phyloP scores from a whole-genome alignment of 768 basidiomycete genomes.

The Mycena polygramma region DNA sequence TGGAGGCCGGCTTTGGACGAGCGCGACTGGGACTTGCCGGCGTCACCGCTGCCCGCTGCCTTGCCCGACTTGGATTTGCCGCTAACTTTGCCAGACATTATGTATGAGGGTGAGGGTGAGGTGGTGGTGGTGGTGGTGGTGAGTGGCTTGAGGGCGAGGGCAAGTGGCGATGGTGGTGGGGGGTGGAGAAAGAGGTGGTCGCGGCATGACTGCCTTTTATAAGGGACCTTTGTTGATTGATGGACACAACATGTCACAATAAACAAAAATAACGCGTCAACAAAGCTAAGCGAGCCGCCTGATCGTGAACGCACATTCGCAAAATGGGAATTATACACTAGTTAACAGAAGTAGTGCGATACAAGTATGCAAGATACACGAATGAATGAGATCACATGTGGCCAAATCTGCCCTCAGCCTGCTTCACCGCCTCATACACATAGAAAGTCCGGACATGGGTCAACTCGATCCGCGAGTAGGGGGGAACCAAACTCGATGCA shows the following conservation, averaged over 20 bases:
- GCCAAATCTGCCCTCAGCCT: background rate
- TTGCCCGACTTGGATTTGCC: conserved; percentile 68
- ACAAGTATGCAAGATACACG: background rate
- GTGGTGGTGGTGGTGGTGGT: conserved; percentile 26
- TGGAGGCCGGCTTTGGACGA: conserved; percentile 73
- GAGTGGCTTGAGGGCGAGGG: conserved; percentile 31
- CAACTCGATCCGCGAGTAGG: conserved; percentile 42
- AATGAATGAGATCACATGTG: background rate
- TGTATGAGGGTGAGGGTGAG: conserved; percentile 20
- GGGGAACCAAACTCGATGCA: conserved; percentile 34
- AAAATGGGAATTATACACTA: background rate
- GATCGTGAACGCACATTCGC: background rate
- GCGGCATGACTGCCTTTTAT: background rate
- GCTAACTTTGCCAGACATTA: conserved; percentile 55
- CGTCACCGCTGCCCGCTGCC: conserved; percentile 52
- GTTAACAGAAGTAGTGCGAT: background rate
- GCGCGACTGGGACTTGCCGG: conserved; percentile 65
- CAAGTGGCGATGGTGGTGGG: conserved; percentile 31
- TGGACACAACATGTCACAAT: background rate
- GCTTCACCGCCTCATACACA: conserved; percentile 42
- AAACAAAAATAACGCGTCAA: conserved; percentile 2
- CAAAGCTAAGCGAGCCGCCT: background rate
- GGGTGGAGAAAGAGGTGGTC: conserved; percentile 16
- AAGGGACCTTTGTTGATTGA: background rate
- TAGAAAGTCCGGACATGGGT: conserved; percentile 45